Base-by-base conservation (phyloP, 2,329 filamentous ascomycete genomes). In the Hypoxylon sp. region DNA sequence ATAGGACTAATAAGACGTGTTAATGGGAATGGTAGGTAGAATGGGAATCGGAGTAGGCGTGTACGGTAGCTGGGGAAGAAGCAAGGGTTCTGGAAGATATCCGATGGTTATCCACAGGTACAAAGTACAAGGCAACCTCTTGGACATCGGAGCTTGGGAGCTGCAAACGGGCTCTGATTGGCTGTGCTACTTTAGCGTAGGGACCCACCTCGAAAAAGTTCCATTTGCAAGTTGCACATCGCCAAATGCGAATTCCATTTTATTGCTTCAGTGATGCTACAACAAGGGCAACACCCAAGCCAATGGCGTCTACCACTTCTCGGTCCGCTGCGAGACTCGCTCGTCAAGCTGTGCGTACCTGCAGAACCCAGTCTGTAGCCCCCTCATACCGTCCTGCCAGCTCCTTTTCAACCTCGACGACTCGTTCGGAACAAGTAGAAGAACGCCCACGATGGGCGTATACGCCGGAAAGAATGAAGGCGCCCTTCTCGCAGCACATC, bases 401-500 rank as follows among this genome's bases (percentile, higher is more conserved):
- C 55, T 71, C 73, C 31, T 77, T 78, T 47, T 71, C 76, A 14
- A 75, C 74, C 9, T 73, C 76, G 1, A 35, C 70, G 14, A 17
- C 66, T 29, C 69, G 70, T 54, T 37, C 53, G 6, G 53, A 51
- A 29, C 46, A 72, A 29, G n/a, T 65, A 17, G 48, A 62, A 22
- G 57, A 71, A 1, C 37, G 47, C n/a, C 91, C 91, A 55, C 85
- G 91, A 82, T 94, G 92, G 92, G 85, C 87, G 10, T 86, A 90
- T 75, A 94, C 92, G 6, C 92, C 92, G 9, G 82, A 86, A 70
- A 83, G 82, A 63, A 91, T 93, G 85, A 92, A 90, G 81, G 90
- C 90, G 3, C 88, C 90, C 0, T 87, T 93, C 83, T 90, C 81
- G 73, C 87, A 85, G 78, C 89, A 83, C 81, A 86, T 82, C 71